These are phyloP conservation scores for Staphylotrichum longicolle DNA, from an alignment of 495 filamentous ascomycete species.

Conservation along the genomic window DNA sequence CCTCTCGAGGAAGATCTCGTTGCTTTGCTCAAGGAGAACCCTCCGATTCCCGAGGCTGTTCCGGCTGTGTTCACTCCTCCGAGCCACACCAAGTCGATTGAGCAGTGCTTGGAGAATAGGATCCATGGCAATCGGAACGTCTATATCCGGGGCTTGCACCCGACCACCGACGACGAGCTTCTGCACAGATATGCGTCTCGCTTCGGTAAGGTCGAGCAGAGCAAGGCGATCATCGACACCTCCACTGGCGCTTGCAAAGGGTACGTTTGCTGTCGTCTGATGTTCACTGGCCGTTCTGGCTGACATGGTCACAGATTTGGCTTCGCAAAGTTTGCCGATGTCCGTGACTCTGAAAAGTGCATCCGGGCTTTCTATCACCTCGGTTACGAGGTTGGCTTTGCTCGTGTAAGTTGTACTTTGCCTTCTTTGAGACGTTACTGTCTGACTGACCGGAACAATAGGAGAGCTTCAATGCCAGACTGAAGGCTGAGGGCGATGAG, in stretches of 20 bases:
- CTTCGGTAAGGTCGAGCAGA: constrained; percentile 88
- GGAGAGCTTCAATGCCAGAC: constrained; percentile 94
- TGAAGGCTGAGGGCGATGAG: constrained; percentile 86
- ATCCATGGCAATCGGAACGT: constrained; percentile 85
- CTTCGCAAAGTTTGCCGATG: constrained; percentile 88
- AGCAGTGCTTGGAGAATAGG: constrained; percentile 87
- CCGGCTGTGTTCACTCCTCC: constrained; percentile 76
- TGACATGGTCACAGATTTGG: constrained; percentile 66
- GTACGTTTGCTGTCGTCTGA: constrained; percentile 46
- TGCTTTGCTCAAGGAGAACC: constrained; percentile 67
- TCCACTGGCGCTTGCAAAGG: constrained; percentile 92
- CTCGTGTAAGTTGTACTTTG: constrained; percentile 56
- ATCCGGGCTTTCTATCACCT: constrained; percentile 93
- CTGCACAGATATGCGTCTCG: constrained; percentile 75
- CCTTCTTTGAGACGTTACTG: too few relatives aligned
- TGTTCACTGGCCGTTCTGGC: constrained; percentile 14
- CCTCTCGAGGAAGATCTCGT: constrained; percentile 64
- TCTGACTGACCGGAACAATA: constrained; percentile 31
- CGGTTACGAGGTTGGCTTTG: constrained; percentile 96
- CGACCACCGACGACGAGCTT: constrained; percentile 90
- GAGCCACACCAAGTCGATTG: constrained; percentile 74
- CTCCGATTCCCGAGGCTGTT: constrained; percentile 83
- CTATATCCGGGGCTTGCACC: constrained; percentile 93
- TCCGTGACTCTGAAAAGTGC: constrained; percentile 86
- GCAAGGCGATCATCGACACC: constrained; percentile 95